A percentile compares a stretch with the other conserved stretches of the same genome.
Evolutionary conservation across 2,329 filamentous ascomycete species (phyloP).

Genomic region (Xylaria sp.): DNA sequence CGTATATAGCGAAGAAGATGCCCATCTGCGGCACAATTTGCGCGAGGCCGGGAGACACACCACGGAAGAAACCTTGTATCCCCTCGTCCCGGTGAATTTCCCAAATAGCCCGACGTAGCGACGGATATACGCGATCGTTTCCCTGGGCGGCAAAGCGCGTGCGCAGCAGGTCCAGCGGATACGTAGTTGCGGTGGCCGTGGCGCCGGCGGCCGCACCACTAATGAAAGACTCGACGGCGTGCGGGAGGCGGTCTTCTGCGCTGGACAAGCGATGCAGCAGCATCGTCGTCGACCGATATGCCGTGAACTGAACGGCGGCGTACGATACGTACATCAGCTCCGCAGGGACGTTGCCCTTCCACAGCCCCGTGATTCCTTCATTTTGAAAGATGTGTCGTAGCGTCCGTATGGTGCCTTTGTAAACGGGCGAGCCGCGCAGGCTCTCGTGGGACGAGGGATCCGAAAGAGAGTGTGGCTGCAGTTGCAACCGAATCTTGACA

Average conservation of each 20-base stretch:
- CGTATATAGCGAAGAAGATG: constrained; percentile 90
- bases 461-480: constrained; percentile 84
- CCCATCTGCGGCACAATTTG: constrained; percentile 98
- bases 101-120: constrained; percentile 69
- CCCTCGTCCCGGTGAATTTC: constrained; percentile 82
- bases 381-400: constrained; percentile 75
- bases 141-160: constrained; percentile 98
- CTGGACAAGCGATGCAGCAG: constrained; percentile 62
- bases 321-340: constrained; percentile 95
- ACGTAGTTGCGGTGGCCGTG: constrained; percentile 80
- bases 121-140: constrained; percentile 75
- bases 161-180: constrained; percentile 89
- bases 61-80: constrained; percentile 80
- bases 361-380: constrained; percentile 85
- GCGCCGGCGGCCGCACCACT: constrained; percentile 84
- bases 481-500: constrained; percentile 95
- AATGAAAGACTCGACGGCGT: constrained; percentile 78
- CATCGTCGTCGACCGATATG: constrained; percentile 78
- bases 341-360: constrained; percentile 97
- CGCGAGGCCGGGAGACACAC: constrained; percentile 77
- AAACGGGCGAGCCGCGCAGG: constrained; percentile 56
- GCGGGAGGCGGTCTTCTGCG: constrained; percentile 54
- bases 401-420: constrained; percentile 79
- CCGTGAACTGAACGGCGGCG: constrained; percentile 85
- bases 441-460: constrained; percentile 68